phyloP scores from a whole-genome alignment of 225 moss, liverwort and hornwort genomes.

The Pseudoscleropodium purum region DNA sequence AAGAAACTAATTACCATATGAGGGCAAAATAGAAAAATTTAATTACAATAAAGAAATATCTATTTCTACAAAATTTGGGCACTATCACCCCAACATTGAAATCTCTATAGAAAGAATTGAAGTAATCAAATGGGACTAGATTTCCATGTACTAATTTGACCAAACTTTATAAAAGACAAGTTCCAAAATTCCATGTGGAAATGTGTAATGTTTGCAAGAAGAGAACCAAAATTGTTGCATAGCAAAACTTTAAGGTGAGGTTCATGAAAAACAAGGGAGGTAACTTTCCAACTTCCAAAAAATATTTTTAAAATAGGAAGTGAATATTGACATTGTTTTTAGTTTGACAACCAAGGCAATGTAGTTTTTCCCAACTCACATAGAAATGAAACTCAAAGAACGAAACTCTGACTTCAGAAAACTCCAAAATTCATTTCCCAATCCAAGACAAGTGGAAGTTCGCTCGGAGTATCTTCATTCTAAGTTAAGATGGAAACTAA shows the following conservation, averaged over 20 bases:
- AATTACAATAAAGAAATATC: too few relatives aligned
- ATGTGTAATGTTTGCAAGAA: neutral
- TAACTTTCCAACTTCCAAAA: neutral
- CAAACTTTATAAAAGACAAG: neutral
- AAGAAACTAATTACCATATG: too few relatives aligned
- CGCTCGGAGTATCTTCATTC: neutral
- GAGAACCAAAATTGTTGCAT: fast-evolving
- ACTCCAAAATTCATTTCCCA: neutral
- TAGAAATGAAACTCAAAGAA: neutral
- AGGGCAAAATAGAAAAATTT: too few relatives aligned
- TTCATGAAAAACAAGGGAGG: neutral
- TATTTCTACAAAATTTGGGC: too few relatives aligned
- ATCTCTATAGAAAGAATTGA: too few relatives aligned
- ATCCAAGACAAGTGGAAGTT: neutral
- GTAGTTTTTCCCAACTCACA: neutral
- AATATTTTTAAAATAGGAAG: neutral
- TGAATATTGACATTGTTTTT: neutral
- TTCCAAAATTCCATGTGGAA: fast-evolving
- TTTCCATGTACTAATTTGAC: too few relatives aligned
- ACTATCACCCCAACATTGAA: too few relatives aligned
- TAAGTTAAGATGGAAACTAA: neutral
- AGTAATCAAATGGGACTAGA: fast-evolving
- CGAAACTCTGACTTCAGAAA: neutral
- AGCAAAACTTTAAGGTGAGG: too few relatives aligned
- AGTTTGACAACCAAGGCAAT: neutral